Conservation (phyloP, 495 filamentous ascomycete genomes). For the Rostrohypoxylon terebratum region DNA sequence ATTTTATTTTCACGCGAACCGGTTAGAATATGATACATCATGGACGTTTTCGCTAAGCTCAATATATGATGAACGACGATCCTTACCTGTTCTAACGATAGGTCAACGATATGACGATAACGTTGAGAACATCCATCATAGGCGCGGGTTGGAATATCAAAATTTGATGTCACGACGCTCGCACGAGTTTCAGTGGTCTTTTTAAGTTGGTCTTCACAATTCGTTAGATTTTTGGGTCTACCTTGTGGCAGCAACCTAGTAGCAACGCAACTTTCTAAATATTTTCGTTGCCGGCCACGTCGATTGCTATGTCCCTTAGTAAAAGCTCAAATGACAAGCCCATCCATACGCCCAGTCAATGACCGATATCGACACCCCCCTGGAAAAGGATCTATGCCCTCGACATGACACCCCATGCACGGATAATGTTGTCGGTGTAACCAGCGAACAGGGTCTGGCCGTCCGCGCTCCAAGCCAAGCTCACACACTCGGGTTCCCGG, state of each 20-base stretch:
- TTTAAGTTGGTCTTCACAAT: constrained; percentile 50
- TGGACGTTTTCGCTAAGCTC: not conserved
- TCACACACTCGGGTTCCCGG: constrained; percentile 97
- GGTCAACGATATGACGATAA: not conserved
- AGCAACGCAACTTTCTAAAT: constrained; percentile 46
- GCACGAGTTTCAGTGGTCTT: too few species aligned
- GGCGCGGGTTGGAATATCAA: too few species aligned
- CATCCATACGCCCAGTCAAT: constrained; percentile 54
- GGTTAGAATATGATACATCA: not conserved
- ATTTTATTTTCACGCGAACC: not conserved
- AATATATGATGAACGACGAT: not conserved
- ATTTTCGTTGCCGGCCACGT: constrained; percentile 43
- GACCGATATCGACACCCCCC: constrained; percentile 45
- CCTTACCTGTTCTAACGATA: not conserved
- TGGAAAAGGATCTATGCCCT: constrained; percentile 61
- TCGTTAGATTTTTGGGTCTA: constrained; percentile 52
- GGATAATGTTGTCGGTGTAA: constrained; percentile 99
- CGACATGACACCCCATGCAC: constrained; percentile 98
- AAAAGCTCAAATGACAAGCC: constrained; percentile 54
- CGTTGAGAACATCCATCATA: too few species aligned
- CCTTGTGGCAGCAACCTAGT: constrained; percentile 46
- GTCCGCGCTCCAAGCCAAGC: constrained; percentile 95
- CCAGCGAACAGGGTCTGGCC: constrained; percentile 99
- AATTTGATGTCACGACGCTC: constrained; percentile 8
- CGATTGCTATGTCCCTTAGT: constrained; percentile 51